Percentiles rank a stretch among this genome's conserved stretches.
These are phyloP conservation scores for Backusella parvicylindrica DNA, from an alignment of 192 early-diverging fungal species.

Conservation along the genomic window DNA sequence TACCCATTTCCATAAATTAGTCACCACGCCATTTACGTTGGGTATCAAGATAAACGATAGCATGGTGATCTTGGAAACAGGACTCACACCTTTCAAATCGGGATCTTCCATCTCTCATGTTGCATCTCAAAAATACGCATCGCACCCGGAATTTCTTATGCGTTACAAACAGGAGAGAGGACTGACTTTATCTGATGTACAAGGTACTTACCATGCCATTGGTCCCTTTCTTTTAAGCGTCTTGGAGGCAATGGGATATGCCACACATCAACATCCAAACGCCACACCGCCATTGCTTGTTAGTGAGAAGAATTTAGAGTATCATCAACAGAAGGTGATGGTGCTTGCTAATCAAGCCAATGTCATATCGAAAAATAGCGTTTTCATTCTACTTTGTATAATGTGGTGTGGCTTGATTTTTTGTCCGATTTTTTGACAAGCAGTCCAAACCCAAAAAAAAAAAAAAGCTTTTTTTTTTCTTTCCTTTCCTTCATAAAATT, in stretches of 20 bases:
- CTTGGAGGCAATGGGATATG: slow-evolving; percentile 29
- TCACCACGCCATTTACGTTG: not conserved
- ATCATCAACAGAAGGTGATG: not conserved
- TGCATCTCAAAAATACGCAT: slow-evolving; percentile 21
- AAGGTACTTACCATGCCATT: slow-evolving; percentile 4
- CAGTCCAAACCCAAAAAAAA: not conserved
- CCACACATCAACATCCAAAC: not conserved
- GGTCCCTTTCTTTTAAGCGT: slow-evolving; percentile 25
- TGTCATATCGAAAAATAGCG: not conserved
- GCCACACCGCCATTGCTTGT: not conserved
- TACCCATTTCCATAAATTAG: not conserved
- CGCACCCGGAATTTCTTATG: slow-evolving; percentile 36
- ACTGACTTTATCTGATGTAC: not conserved
- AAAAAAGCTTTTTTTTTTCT: not conserved
- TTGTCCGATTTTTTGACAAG: not conserved
- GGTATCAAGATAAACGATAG: not conserved
- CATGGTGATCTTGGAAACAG: slow-evolving; percentile 25
- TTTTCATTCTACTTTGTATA: not conserved
- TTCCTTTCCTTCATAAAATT: not conserved
- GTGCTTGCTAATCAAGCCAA: not conserved
- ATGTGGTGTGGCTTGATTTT: not conserved
- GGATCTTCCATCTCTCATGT: slow-evolving; percentile 38
- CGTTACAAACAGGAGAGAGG: slow-evolving; percentile 33
- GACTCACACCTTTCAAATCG: slow-evolving; percentile 24
- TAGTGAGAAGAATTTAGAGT: no score